Evolutionary conservation across 148 eudicot species (phyloP).

Genomic region (Bassia scoparia): DNA sequence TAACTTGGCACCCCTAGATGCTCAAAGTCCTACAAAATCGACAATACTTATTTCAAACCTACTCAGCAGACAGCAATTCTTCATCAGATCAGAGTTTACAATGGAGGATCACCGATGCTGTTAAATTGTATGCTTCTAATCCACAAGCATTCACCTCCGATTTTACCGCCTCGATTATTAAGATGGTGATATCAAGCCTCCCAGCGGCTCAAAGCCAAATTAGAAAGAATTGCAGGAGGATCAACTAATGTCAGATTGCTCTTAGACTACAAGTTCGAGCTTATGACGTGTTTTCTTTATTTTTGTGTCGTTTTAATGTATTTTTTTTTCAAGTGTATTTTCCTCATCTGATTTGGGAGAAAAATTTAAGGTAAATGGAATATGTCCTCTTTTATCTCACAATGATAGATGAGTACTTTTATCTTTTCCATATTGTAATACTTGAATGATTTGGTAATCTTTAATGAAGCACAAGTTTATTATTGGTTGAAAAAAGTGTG

Average conservation of each 20-base stretch:
- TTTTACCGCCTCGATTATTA: constrained; percentile 40
- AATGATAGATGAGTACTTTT: background rate
- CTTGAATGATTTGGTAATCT: background rate
- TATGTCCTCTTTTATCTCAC: background rate
- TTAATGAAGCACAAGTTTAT: background rate
- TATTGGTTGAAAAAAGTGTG: background rate
- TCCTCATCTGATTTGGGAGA: background rate
- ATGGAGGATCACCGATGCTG: constrained; percentile 36
- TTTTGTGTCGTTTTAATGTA: background rate
- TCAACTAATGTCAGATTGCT: constrained; percentile 16
- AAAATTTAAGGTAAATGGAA: background rate
- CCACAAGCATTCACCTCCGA: constrained; percentile 32
- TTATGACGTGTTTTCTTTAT: background rate
- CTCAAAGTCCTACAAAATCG: constrained; percentile 34
- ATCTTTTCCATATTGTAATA: too few species aligned
- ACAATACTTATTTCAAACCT: constrained; percentile 40
- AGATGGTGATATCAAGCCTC: constrained; percentile 45
- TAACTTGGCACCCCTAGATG: constrained; percentile 41
- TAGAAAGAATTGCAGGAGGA: constrained; percentile 39
- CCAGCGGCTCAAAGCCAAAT: constrained; percentile 42
- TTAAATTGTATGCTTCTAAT: constrained; percentile 30
- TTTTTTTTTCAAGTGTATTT: background rate
- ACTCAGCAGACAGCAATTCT: constrained; percentile 28
- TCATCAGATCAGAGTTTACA: constrained; percentile 49
- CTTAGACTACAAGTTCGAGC: background rate